Evolutionary conservation across 768 basidiomycete species (phyloP), one percentile per base, ranked within the genome.

Genomic region (Boletus edulis): DNA sequence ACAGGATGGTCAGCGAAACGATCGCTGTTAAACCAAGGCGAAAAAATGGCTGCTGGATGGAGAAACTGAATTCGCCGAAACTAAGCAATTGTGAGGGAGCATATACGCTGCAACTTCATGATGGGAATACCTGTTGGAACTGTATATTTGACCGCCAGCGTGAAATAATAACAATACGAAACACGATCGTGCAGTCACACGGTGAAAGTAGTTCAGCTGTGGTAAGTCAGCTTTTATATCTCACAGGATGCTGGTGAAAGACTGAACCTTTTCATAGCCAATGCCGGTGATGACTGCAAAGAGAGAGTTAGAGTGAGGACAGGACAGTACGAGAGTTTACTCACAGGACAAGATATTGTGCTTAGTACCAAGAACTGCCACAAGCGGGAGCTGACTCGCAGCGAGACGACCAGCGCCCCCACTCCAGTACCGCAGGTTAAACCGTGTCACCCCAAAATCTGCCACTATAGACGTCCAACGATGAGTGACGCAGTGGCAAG

Each of bases 81-180:
- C 67, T 63, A 20, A 29, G 14, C 34, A 37, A 14, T 6, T 5
- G 37, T 24, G 56, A 49, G 1, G 37, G 38, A n/a, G n/a, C 31
- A 24, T 20, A 17, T 49, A 0, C 20, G 14, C 20, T 4, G 10
- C 7, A 3, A 31, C 15, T 14, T 7, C 11, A 29, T 4, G 37
- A 35, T 14, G 0, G 9, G 14, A 57, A 3, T 61, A 67, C 68
- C 12, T 18, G 22, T 6, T 4, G 3, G n/a, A 0, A 4, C 3
- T 14, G 20, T 54, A 61, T 18, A 60, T 12, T 51, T 67, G 31
- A 8, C 59, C 52, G 32, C 73, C 68, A 2, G 62, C 76, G 58
- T 85, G 84, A 22, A 83, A 63, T 71, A 81, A 78, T 2, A 79
- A 63, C 27, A 85, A 54, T 27, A 77, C 67, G 39, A 77, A 74